Evolutionary conservation across 306 rosid species (phyloP).

Genomic region (Corylus heterophylla): DNA sequence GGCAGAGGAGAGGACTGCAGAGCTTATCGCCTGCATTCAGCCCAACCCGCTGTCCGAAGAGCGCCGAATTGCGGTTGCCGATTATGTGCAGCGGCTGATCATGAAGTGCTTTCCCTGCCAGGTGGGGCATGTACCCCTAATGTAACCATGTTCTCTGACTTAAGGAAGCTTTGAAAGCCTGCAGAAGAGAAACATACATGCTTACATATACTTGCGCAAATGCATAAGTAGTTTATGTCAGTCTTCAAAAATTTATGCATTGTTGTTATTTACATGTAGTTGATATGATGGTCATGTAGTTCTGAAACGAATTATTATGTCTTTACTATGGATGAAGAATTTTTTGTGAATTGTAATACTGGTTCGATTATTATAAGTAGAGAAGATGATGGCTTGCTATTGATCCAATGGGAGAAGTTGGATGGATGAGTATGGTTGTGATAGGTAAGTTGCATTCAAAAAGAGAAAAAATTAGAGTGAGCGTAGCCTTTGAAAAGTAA

Average conservation of each 20-base stretch:
- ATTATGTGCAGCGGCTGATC: conserved; percentile 78
- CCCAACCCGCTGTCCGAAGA: conserved; percentile 86
- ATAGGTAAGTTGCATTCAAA: neutral
- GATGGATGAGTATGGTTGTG: neutral
- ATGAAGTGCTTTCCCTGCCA: conserved; percentile 84
- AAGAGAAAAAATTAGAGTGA: neutral
- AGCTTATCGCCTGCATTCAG: conserved; percentile 92
- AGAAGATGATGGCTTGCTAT: neutral
- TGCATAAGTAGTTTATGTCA: neutral
- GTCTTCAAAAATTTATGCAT: conserved; percentile 6
- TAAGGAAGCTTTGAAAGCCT: too few relatives aligned
- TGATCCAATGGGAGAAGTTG: neutral
- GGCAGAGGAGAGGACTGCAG: conserved; percentile 88
- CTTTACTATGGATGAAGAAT: conserved; percentile 9
- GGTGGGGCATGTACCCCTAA: conserved; percentile 45
- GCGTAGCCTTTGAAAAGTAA: neutral
- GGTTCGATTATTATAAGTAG: neutral
- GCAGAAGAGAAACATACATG: neutral
- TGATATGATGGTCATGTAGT: conserved; percentile 19
- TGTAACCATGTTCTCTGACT: too few relatives aligned
- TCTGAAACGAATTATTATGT: neutral
- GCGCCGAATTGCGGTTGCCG: conserved; percentile 79
- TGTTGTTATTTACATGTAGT: conserved; percentile 6
- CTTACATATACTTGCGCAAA: neutral
- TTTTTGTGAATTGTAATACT: neutral